These are phyloP conservation scores for Phaeosphaeria sp. DNA, from an alignment of 2,329 filamentous ascomycete genomes.

Conservation along the genomic window DNA sequence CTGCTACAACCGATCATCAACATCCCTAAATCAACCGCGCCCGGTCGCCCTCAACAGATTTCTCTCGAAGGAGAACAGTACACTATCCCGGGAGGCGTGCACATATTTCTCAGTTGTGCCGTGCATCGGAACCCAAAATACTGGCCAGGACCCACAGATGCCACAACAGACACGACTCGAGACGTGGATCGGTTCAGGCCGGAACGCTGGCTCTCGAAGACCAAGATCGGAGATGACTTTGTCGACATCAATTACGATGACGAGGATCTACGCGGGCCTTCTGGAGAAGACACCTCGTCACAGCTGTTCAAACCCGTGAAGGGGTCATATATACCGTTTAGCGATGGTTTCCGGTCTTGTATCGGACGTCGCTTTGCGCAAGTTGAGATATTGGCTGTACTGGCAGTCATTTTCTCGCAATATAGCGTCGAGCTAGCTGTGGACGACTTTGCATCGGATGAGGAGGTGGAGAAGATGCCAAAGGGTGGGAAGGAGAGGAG, in stretches of 20 bases:
- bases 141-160: constrained; percentile 64
- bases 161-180: constrained; percentile 27
- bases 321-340: constrained; percentile 64
- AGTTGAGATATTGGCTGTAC: constrained; percentile 61
- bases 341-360: constrained; percentile 62
- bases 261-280: constrained; percentile 66
- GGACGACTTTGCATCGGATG: constrained; percentile 52
- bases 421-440: constrained; percentile 76
- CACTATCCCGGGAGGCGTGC: constrained; percentile 63
- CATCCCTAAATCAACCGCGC: constrained; percentile 70
- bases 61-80: constrained; percentile 65
- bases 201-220: constrained; percentile 70
- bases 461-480: constrained; percentile 48
- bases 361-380: constrained; percentile 64
- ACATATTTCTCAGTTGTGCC: constrained; percentile 62
- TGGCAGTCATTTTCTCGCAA: constrained; percentile 60
- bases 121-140: constrained; percentile 74
- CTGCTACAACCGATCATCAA: constrained; percentile 73
- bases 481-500: constrained; percentile 57
- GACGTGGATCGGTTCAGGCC: constrained; percentile 75
- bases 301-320: constrained; percentile 60
- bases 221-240: constrained; percentile 27
- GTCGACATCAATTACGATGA: constrained; percentile 52
- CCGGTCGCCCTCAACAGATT: constrained; percentile 61
- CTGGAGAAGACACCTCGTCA: constrained; percentile 67